Conservation (phyloP, 345 rosid species). For the Sisymbrium irio region DNA sequence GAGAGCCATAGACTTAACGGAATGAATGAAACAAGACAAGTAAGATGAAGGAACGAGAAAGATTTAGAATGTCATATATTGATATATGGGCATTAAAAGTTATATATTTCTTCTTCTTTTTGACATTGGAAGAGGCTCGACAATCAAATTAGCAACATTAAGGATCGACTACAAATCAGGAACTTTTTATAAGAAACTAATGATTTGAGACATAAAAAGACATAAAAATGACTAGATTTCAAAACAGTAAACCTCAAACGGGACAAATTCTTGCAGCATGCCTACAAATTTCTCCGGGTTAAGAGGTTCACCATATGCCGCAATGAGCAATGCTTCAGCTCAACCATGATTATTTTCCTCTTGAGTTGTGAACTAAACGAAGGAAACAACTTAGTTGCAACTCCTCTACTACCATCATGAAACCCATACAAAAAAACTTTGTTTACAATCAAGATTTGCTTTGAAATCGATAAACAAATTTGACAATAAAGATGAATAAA, state of each 20-base stretch:
- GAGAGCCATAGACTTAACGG: no score
- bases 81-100: no score
- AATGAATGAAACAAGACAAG: no score
- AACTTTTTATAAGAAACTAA: background rate
- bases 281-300: slow-evolving; percentile 35
- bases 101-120: no score
- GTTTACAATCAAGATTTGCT: background rate
- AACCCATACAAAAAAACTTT: background rate
- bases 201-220: background rate
- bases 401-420: slow-evolving; percentile 84
- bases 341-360: slow-evolving; percentile 89
- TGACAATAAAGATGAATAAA: slow-evolving; percentile 1
- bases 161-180: background rate
- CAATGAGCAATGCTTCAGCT: slow-evolving; percentile 89
- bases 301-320: slow-evolving; percentile 68
- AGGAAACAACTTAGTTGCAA: slow-evolving; percentile 74
- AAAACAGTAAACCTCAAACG: slow-evolving; percentile 16
- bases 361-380: slow-evolving; percentile 52
- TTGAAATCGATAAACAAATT: background rate
- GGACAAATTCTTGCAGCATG: slow-evolving; percentile 10
- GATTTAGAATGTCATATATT: no score
- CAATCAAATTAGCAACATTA: background rate
- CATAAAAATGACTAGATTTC: slow-evolving; percentile 17
- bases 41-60: no score
- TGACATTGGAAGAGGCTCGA: no score